Percentiles rank a stretch among this genome's conserved stretches.
Conservation (phyloP, 2,329 filamentous ascomycete species). For the Raffaelea arxii region DNA sequence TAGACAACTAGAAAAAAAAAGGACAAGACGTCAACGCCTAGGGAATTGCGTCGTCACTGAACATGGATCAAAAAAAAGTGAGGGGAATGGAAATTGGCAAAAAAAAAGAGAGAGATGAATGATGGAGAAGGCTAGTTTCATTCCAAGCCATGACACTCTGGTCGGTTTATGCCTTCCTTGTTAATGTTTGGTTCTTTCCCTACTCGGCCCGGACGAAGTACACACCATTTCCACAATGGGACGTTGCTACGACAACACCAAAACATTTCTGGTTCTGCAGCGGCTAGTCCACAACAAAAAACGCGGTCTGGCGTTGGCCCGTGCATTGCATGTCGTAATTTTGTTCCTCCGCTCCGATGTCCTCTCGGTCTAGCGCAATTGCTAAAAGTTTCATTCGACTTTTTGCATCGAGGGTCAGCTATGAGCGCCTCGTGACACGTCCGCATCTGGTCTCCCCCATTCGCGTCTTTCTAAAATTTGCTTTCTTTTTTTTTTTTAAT, state of each 20-base stretch:
- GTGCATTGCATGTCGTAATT: background rate
- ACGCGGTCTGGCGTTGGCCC: too few relatives aligned
- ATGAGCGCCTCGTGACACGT: too few relatives aligned
- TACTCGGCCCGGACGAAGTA: too few relatives aligned
- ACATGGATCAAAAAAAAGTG: too few relatives aligned
- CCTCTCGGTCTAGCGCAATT: too few relatives aligned
- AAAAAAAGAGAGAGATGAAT: background rate
- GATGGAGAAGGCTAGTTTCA: too few relatives aligned
- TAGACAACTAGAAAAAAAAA: background rate
- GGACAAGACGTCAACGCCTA: background rate
- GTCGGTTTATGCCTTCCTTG: too few relatives aligned
- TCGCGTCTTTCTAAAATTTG: too few relatives aligned
- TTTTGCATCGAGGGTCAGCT: too few relatives aligned
- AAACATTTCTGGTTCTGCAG: conserved; percentile 1
- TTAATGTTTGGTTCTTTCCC: too few relatives aligned
- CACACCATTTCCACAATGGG: background rate
- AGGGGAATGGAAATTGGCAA: background rate
- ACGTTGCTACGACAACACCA: conserved; percentile 12
- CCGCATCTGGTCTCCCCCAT: too few relatives aligned
- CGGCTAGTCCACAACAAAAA: background rate
- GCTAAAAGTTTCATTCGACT: background rate
- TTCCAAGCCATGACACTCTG: too few relatives aligned
- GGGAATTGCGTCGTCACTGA: background rate
- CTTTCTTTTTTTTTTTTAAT: background rate
- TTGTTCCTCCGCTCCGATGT: background rate